phyloP scores from a whole-genome alignment of 176 grass and related monocot species.

The Oropetium thomaeum region DNA sequence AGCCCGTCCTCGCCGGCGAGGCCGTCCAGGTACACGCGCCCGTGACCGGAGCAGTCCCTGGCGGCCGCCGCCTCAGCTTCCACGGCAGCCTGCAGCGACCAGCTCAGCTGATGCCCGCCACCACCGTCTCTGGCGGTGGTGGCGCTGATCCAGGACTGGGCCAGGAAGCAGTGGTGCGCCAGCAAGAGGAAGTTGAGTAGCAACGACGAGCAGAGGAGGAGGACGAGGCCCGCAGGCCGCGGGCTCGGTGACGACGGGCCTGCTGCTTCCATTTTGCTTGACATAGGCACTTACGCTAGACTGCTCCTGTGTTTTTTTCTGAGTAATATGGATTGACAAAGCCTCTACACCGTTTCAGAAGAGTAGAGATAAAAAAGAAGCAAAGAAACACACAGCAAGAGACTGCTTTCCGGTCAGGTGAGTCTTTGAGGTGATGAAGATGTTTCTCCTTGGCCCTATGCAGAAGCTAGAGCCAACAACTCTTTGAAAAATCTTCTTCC shows the following conservation, averaged over 20 bases:
- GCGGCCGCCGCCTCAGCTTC: conserved; percentile 66
- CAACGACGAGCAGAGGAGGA: conserved; percentile 43
- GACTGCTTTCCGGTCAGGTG: too few relatives aligned
- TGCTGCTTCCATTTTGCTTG: conserved; percentile 11
- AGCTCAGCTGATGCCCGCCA: conserved; percentile 21
- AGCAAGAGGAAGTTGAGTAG: conserved; percentile 55
- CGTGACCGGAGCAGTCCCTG: conserved; percentile 62
- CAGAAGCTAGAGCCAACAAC: too few relatives aligned
- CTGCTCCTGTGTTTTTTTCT: too few relatives aligned
- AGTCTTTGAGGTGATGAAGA: too few relatives aligned
- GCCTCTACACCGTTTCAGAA: too few relatives aligned
- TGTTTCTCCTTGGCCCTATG: too few relatives aligned
- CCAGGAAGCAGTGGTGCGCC: conserved; percentile 41
- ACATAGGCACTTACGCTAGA: too few relatives aligned
- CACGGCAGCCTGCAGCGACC: conserved; percentile 51
- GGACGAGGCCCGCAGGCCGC: neutral
- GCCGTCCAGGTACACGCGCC: conserved; percentile 49
- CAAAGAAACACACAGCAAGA: too few relatives aligned
- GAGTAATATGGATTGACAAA: too few relatives aligned
- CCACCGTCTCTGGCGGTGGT: too few relatives aligned
- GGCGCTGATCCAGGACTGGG: neutral
- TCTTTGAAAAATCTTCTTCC: too few relatives aligned
- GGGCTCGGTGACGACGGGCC: neutral
- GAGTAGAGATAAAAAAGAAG: too few relatives aligned
- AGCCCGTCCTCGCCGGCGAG: conserved; percentile 28